phyloP scores from a whole-genome alignment of 139 green algal species.

The Chlamydomonas applanata region DNA sequence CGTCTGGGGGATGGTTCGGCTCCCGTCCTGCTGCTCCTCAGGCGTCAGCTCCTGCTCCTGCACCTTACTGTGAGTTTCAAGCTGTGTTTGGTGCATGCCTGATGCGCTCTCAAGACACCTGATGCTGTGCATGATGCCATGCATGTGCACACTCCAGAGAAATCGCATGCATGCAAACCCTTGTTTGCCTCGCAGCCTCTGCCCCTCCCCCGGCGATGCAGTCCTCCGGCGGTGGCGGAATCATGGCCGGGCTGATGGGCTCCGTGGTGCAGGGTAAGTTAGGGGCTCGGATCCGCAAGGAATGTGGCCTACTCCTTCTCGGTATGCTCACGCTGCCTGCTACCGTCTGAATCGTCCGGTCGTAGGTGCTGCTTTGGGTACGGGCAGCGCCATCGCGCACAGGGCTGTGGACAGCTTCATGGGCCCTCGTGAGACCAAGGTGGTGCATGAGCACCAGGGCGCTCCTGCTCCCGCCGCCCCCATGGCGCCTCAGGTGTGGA shows the following conservation, averaged over 20 bases:
- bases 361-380: constrained; percentile 80
- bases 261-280: constrained; percentile 67
- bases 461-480: constrained; percentile 23
- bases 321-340: no score
- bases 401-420: constrained; percentile 82
- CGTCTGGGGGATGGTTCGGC: constrained; percentile 28
- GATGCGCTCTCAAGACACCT: background rate
- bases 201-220: constrained; percentile 28
- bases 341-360: no score
- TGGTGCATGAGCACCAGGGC: constrained; percentile 36
- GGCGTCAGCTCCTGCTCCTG: constrained; percentile 17
- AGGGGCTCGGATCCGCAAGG: no score
- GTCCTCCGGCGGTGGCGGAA: constrained; percentile 59
- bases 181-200: constrained; percentile 11
- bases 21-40: constrained; percentile 15
- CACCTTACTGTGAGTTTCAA: constrained; percentile 11
- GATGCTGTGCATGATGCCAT: background rate
- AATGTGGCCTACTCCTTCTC: no score
- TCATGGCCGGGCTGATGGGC: constrained; percentile 78
- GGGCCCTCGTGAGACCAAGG: constrained; percentile 32
- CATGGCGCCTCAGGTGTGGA: constrained; percentile 11
- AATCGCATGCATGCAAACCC: background rate
- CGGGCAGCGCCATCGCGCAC: constrained; percentile 80
- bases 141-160: background rate
- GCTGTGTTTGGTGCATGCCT: background rate